Evolutionary conservation across 2,329 filamentous ascomycete genomes (phyloP), one percentile per base, ranked within the genome.

Genomic region (Exutisphaerella laricina): DNA sequence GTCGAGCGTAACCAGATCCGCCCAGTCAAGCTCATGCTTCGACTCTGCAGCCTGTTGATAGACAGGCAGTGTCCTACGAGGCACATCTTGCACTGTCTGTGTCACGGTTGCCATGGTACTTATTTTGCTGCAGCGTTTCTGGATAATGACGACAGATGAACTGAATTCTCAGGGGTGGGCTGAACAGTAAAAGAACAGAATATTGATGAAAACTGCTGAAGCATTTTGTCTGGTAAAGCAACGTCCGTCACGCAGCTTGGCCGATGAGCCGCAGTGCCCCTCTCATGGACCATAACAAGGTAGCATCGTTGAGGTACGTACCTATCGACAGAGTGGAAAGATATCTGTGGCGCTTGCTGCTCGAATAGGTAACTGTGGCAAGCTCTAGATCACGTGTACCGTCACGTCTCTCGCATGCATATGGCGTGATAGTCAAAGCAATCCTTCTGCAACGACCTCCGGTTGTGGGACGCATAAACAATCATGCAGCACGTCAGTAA

Each of bases 1-100:
- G 46, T 80, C 77, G 8, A 81, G 67, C 1, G 74, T 79, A 4
- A 75, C 68, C 1, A 80, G 67, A 43, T 80, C 75, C 1, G 76
- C 72, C 73, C 75, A 80, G 36, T 54, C 50, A 6, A 59, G 41
- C 5, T 56, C 49, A 30, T 54, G 45, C 29, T 53, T 49, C 2
- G 51, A 53, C 31, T 56, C 54, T 13, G 42, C 32, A 1, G 43
- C 46, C 35, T 54, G 51, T 30, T 56, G 46, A 43, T 56, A 56
- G 8, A 22, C 35, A 5, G 49, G 51, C 14, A 55, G 39, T 7
- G 25, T 17, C 16, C 34, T 33, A 9, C 28, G 33, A 25, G 45
- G 41, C 16, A 53, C 49, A 10, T 44, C 44, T 29, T 47, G 44
- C 6, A 50, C 18, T 10, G 50, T 55, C 26, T 50, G 42, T 2